A percentile compares a stretch with the other conserved stretches of the same genome.
Evolutionary conservation across 2,329 filamentous ascomycete genomes (phyloP).

Genomic region (Fusarium tanahbumbuense): DNA sequence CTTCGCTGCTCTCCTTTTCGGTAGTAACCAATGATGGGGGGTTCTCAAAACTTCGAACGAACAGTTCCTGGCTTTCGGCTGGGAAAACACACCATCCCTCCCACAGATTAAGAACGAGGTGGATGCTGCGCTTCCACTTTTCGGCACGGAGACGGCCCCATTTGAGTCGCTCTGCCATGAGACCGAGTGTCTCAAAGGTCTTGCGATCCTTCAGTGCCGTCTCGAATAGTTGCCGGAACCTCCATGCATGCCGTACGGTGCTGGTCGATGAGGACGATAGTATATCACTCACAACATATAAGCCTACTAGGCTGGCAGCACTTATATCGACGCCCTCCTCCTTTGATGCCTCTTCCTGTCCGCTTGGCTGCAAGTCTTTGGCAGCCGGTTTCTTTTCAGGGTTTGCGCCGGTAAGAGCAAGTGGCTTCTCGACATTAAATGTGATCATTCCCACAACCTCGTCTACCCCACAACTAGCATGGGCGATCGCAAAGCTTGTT

Average conservation of each 20-base stretch:
- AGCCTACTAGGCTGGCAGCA: slow-evolving; percentile 78
- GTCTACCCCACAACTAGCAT: slow-evolving; percentile 85
- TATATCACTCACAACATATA: slow-evolving; percentile 84
- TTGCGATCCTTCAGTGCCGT: slow-evolving; percentile 73
- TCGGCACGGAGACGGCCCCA: slow-evolving; percentile 88
- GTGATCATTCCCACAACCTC: slow-evolving; percentile 93
- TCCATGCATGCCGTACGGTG: slow-evolving; percentile 85
- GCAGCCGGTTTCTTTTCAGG: slow-evolving; percentile 60
- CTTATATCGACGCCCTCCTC: slow-evolving; percentile 71
- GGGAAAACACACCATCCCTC: slow-evolving; percentile 80
- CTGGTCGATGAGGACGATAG: slow-evolving; percentile 81
- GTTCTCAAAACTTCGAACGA: slow-evolving; percentile 77
- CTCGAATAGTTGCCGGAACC: slow-evolving; percentile 85
- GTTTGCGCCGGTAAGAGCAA: slow-evolving; percentile 78
- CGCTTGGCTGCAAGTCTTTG: slow-evolving; percentile 47
- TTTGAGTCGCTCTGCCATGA: slow-evolving; percentile 74
- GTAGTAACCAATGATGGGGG: slow-evolving; percentile 63
- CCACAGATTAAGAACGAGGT: slow-evolving; percentile 76
- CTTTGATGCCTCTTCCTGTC: slow-evolving; percentile 52
- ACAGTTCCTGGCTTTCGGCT: slow-evolving; percentile 76
- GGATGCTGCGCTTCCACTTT: slow-evolving; percentile 84
- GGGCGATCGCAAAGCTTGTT: slow-evolving; percentile 88
- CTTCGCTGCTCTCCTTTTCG: slow-evolving; percentile 43
- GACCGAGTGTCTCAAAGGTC: slow-evolving; percentile 80
- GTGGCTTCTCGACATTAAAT: slow-evolving; percentile 81